Evolutionary conservation across 495 filamentous ascomycete species (phyloP), one percentile per base, ranked within the genome.

Genomic region (Neurospora cerealis): DNA sequence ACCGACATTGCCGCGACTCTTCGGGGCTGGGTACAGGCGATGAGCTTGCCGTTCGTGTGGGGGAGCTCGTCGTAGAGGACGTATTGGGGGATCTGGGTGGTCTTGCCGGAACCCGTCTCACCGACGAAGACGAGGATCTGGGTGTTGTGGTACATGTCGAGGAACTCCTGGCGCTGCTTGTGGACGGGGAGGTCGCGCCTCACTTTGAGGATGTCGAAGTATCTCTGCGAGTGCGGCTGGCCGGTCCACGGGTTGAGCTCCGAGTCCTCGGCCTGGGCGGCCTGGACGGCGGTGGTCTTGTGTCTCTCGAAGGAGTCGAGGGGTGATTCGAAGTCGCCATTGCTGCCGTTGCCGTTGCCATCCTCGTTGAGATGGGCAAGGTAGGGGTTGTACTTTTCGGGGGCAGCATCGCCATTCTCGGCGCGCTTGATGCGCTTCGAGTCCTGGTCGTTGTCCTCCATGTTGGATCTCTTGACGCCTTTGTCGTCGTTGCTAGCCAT

Each of bases 1-100:
- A 99, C 96, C 41, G 95, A 98, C 96, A 98, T 98, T 74, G 96
- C 96, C 46, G 96, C 96, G 60, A 99, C 96, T 87, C 96, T 91
- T 80, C 96, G 93, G 76, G 96, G 96, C 81, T 99, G 96, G 7
- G 96, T 99, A 88, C 96, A 99, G 72, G 96, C 96, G 44, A 99
- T 91, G 83, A 97, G 89, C 85, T 97, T 98, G 70, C 85, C 83
- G 77, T 92, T 88, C 41, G 88, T 86, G 75, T 98, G 93, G 7
- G 96, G 96, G 32, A 96, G 88, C 83, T 99, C 96, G 85, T 99
- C 96, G 86, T 92, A 98, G 17, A 98, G 87, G 73, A 99, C 93
- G 81, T 97, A 99, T 80, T 99, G 96, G 0, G 96, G 96, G 72
- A 99, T 98, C 83, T 99, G 96, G 0, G 96, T 99, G 0, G 96